Base-by-base conservation (phyloP, 2,329 filamentous ascomycete genomes). In the Colletotrichum melonis region DNA sequence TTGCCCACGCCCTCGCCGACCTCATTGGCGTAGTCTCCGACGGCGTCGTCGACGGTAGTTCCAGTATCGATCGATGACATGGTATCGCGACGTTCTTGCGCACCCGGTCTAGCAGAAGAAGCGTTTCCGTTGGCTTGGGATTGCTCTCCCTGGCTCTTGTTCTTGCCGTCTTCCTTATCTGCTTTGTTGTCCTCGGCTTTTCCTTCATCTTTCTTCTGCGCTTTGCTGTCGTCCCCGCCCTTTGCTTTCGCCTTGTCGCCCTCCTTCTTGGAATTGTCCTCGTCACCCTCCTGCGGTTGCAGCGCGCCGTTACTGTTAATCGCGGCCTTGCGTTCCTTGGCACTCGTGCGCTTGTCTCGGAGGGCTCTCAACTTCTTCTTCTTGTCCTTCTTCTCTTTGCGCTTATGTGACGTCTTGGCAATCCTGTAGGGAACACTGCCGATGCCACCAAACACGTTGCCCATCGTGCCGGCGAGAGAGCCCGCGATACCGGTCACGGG, bases 401-500 rank as follows among this genome's bases (percentile, higher is more conserved):
- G 84, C 77, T 87, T 88, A 72, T 87, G 89, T 1, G 90, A 85
- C 11, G 86, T 88, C 80, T 89, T 91, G 16, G 86, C 88, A 74
- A 93, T 82, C 9, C 88, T 86, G 16, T 91, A 87, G 0, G 93
- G 93, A 4, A 93, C 89, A 63, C 89, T 87, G 1, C 89, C 91
- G 19, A 93, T 83, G 0, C 92, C 92, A n/a, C 86, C 84, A 30
- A 92, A 89, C 1, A 92, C 85, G 46, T 89, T 87, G 1, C 88
- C 87, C 3, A 92, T 79, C 0, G 89, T 90, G 3, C 86, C 86
- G n/a, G 89, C 85, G 5, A 94, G 76, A 0, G 91, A 92, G 12
- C 90, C 89, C 42, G 90, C 89, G 4, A 89, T 83, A 3, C 92
- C 93, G 0, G 92, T 93, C 14, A 95, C 84, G 0, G 93, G 93